phyloP scores from a whole-genome alignment of 2,329 filamentous ascomycete genomes.

The Claviceps spartinae region DNA sequence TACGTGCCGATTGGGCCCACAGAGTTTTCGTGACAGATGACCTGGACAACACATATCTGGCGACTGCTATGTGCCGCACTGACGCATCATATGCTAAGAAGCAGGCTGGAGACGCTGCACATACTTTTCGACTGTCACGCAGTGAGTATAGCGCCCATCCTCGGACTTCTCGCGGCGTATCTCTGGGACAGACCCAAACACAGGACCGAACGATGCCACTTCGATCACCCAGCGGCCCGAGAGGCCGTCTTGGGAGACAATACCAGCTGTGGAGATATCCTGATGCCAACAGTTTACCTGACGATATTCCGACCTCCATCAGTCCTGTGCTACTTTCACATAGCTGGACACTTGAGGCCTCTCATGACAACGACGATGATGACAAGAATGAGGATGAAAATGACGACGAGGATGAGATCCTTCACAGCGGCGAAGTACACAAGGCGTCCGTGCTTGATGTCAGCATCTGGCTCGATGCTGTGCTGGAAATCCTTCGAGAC shows the following conservation, averaged over 20 bases:
- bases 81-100: slow-evolving; percentile 38
- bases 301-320: slow-evolving; percentile 27
- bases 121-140: slow-evolving; percentile 29
- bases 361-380: background rate
- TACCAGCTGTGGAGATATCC: slow-evolving; percentile 46
- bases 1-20: slow-evolving; percentile 71
- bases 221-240: slow-evolving; percentile 27
- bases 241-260: slow-evolving; percentile 23
- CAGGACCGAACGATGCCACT: slow-evolving; percentile 28
- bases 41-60: slow-evolving; percentile 60
- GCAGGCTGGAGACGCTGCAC: slow-evolving; percentile 36
- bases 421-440: slow-evolving; percentile 22
- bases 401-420: slow-evolving; percentile 8
- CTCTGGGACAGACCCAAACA: slow-evolving; percentile 33
- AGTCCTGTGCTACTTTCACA: slow-evolving; percentile 38
- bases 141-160: slow-evolving; percentile 26
- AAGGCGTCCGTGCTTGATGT: slow-evolving; percentile 35
- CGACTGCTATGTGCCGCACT: slow-evolving; percentile 56
- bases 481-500: slow-evolving; percentile 60
- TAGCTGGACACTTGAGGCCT: slow-evolving; percentile 1
- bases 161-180: slow-evolving; percentile 35
- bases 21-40: slow-evolving; percentile 57
- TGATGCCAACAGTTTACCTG: slow-evolving; percentile 42
- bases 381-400: background rate
- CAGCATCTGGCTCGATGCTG: slow-evolving; percentile 60